Percentiles rank a stretch among this genome's conserved stretches.
Conservation (phyloP, 306 rosid genomes). For the Trichosanthes cucumerina region DNA sequence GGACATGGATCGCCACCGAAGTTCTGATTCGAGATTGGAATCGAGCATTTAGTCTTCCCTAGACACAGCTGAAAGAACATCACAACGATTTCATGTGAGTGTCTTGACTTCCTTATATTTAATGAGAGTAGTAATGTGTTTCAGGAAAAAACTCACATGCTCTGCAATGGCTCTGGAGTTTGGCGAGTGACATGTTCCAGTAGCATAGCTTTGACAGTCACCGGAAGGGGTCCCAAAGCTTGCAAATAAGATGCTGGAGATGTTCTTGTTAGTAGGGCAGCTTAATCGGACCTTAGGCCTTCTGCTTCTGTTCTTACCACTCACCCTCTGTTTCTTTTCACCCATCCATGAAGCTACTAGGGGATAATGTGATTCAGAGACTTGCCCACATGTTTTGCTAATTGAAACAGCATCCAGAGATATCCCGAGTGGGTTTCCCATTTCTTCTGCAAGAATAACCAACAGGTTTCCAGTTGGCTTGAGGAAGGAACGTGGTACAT, state of each 20-base stretch:
- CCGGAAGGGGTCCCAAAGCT: conserved; percentile 46
- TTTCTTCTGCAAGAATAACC: conserved; percentile 68
- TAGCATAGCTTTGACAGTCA: conserved; percentile 22
- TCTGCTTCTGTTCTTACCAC: not conserved
- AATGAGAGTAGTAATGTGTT: not conserved
- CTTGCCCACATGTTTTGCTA: conserved; percentile 21
- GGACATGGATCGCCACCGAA: conserved; percentile 42
- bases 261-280: conserved; percentile 26
- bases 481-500: conserved; percentile 69
- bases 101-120: not conserved
- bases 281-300: conserved; percentile 10
- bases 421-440: conserved; percentile 40
- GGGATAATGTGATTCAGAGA: conserved; percentile 28
- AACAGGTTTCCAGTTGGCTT: conserved; percentile 48
- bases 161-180: conserved; percentile 20
- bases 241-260: conserved; percentile 32
- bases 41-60: conserved; percentile 28
- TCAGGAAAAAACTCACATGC: conserved; percentile 17
- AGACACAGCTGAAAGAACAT: conserved; percentile 30
- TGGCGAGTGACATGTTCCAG: conserved; percentile 30
- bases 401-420: conserved; percentile 26
- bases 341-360: conserved; percentile 24
- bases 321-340: not conserved
- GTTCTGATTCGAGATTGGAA: conserved; percentile 14
- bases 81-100: not conserved